Conservation (phyloP, 1,284 basidiomycete genomes). For the Megacollybia platyphylla region DNA sequence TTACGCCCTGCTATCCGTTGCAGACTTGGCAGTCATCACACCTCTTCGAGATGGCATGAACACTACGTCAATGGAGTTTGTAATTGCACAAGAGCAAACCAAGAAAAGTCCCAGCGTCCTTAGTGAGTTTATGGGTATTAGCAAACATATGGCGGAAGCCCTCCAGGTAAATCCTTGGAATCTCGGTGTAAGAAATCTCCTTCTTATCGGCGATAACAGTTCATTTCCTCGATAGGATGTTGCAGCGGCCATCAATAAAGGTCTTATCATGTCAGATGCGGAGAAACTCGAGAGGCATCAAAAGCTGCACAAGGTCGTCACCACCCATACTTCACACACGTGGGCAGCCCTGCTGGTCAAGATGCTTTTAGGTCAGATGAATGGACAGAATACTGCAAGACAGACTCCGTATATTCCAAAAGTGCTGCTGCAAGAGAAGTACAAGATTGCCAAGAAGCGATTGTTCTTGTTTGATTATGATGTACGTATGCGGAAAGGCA, state of each 20-base stretch:
- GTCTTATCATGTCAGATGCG: slow-evolving; percentile 67
- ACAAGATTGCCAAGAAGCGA: slow-evolving; percentile 68
- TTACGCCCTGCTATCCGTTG: slow-evolving; percentile 91
- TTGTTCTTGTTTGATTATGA: slow-evolving; percentile 96
- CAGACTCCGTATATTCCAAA: slow-evolving; percentile 80
- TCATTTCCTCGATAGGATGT: slow-evolving; percentile 48
- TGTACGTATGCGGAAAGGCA: slow-evolving; percentile 28
- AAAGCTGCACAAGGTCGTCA: slow-evolving; percentile 73
- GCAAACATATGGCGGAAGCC: slow-evolving; percentile 75
- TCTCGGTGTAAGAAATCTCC: slow-evolving; percentile 45
- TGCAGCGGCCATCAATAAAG: slow-evolving; percentile 87
- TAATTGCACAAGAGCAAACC: slow-evolving; percentile 81
- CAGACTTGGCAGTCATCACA: slow-evolving; percentile 93
- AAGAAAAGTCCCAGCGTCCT: slow-evolving; percentile 82
- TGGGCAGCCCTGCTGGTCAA: slow-evolving; percentile 90
- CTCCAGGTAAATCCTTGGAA: slow-evolving; percentile 86
- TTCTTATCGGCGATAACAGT: slow-evolving; percentile 2
- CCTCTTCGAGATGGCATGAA: slow-evolving; percentile 98
- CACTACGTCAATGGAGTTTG: slow-evolving; percentile 97
- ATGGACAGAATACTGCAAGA: slow-evolving; percentile 72
- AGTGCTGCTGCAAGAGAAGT: slow-evolving; percentile 49
- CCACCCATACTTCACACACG: slow-evolving; percentile 91
- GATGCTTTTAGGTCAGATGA: slow-evolving; percentile 78
- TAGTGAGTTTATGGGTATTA: slow-evolving; percentile 97
- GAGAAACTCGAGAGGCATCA: slow-evolving; percentile 77